Evolutionary conservation across 257 asterid genomes (phyloP), one percentile per base, ranked within the genome.

Genomic region (Ocimum tenuiflorum): DNA sequence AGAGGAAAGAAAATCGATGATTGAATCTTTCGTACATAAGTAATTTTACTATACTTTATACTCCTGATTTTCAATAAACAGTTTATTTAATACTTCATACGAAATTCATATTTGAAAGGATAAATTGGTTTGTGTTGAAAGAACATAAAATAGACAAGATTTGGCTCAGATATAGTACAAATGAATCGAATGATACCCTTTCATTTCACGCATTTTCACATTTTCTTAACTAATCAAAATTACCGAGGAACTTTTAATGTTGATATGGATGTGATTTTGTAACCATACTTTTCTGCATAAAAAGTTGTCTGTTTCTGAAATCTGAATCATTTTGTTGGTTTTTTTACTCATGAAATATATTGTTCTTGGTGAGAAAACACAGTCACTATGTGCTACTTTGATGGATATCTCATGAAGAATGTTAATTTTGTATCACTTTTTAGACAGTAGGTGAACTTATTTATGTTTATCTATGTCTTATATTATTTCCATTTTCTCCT

Each of bases 1-100:
- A 69, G 92, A 88, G 78, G 97, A 94, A 83, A 77, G 99, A 67
- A 94, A 86, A 76, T 45, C 82, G 0, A 81, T 94, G 96, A 91
- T 80, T 66, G 97, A 94, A 67, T 75, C 86, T 64, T 94, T 90
- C 79, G 80, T 94, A 68, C 83, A 85, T 38, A 88, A 79, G 99
- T 94, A 85, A 56, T 46, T 13, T 48, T 33, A 55, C 52, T 38
- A 11, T 56, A 47, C 55, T 52, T 49, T 50, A 23, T 51, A 43
- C 43, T 17, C 31, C 19, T 8, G 29, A 9, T n/a, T 3, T 33
- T 33, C n/a, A n/a, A n/a, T n/a, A n/a, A n/a, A n/a, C n/a, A n/a
- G n/a, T n/a, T n/a, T n/a, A n/a, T n/a, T n/a, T n/a, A n/a, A n/a
- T n/a, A n/a, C n/a, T n/a, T n/a, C n/a, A n/a, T n/a, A n/a, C n/a